Evolutionary conservation across 225 moss, liverwort and hornwort genomes (phyloP).

Genomic region (Asterella californica): DNA sequence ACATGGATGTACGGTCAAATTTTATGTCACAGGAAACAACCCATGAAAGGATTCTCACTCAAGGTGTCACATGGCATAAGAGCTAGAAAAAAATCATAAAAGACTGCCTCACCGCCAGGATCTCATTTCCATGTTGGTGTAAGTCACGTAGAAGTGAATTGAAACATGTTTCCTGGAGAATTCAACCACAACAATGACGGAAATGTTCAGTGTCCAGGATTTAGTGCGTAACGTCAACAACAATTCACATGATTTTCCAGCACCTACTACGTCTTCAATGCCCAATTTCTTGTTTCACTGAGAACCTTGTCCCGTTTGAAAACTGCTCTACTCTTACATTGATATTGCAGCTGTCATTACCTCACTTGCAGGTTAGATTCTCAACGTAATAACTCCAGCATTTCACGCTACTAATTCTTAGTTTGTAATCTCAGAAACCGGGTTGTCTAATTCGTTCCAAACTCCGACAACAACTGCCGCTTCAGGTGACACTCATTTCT

Average conservation of each 20-base stretch:
- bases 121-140: constrained; percentile 64
- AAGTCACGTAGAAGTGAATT: constrained; percentile 72
- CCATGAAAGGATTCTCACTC: background rate
- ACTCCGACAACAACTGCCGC: too few species aligned
- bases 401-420: too few species aligned
- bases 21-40: background rate
- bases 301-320: too few species aligned
- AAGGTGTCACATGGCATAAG: background rate
- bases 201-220: background rate
- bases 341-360: too few species aligned
- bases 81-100: background rate
- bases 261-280: too few species aligned
- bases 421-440: too few species aligned
- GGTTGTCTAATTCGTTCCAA: too few species aligned
- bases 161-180: constrained; percentile 73
- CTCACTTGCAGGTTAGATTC: too few species aligned
- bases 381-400: too few species aligned
- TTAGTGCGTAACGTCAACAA: background rate
- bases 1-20: background rate
- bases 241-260: background rate
- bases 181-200: background rate
- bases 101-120: constrained; percentile 50
- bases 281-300: too few species aligned
- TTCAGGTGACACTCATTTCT: background rate
- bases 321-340: too few species aligned